Evolutionary conservation across 2,329 filamentous ascomycete species (phyloP).

Genomic region (Fusarium dlaminii): DNA sequence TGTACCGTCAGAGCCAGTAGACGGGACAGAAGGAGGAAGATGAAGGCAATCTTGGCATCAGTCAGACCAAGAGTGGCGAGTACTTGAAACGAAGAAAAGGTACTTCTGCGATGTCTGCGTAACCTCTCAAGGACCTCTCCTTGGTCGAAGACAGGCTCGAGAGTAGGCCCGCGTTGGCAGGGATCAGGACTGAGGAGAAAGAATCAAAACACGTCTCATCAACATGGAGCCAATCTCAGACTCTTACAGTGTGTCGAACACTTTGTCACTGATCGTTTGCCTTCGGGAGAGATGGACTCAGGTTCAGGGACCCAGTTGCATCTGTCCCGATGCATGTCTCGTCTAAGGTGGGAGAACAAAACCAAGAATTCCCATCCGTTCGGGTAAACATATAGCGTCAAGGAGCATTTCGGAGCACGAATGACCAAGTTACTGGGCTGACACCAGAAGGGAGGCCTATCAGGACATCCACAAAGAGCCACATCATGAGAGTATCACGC

Average conservation of each 20-base stretch:
- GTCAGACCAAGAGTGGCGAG: background rate
- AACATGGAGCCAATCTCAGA: background rate
- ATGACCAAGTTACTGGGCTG: background rate
- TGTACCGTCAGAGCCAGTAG: background rate
- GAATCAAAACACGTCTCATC: conserved; percentile 17
- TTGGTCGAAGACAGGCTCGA: background rate
- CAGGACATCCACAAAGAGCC: background rate
- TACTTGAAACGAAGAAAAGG: background rate
- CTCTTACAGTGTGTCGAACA: conserved; percentile 16
- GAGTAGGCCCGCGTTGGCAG: background rate
- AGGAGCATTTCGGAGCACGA: background rate
- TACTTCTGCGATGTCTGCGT: background rate
- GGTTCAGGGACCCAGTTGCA: background rate
- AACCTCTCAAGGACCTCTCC: background rate
- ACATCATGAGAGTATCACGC: background rate
- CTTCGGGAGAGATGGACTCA: background rate
- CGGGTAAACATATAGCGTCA: background rate
- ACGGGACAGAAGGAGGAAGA: background rate
- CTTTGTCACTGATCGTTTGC: background rate
- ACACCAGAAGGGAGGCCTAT: background rate
- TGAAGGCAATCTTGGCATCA: background rate
- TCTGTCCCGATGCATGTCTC: conserved; percentile 16
- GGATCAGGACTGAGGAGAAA: conserved; percentile 4
- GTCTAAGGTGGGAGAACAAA: conserved; percentile 4
- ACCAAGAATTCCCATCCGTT: background rate